Conservation (phyloP, 2,329 filamentous ascomycete genomes). For the Fusarium setosum region DNA sequence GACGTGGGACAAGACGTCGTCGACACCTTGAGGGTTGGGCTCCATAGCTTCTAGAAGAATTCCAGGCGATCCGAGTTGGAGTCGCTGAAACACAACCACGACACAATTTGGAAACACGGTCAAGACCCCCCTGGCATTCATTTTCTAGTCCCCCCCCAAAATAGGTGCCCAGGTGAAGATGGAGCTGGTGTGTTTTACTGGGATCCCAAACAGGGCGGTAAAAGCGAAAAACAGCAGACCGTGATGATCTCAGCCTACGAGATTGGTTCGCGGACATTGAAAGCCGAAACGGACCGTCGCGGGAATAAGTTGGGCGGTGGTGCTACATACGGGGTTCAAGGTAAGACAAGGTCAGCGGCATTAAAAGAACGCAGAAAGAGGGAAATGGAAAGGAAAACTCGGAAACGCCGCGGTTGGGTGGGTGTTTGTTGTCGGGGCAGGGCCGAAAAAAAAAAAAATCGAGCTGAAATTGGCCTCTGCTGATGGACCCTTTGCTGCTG, state of each 20-base stretch:
- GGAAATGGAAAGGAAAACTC: background rate
- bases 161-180: background rate
- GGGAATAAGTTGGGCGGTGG: background rate
- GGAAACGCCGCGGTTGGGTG: slow-evolving; percentile 2
- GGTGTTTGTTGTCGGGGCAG: background rate
- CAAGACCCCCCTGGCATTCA: background rate
- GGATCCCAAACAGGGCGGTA: slow-evolving; percentile 1
- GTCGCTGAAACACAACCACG: slow-evolving; percentile 19
- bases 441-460: background rate
- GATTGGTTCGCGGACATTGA: slow-evolving; percentile 33
- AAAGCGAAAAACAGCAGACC: slow-evolving; percentile 20
- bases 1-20: background rate
- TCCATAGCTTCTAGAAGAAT: slow-evolving; percentile 35
- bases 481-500: background rate
- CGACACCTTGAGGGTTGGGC: background rate
- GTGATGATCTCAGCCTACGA: slow-evolving; percentile 16
- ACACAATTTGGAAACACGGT: slow-evolving; percentile 2
- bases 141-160: too few relatives aligned
- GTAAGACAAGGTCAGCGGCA: background rate
- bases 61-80: slow-evolving; percentile 19
- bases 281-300: slow-evolving; percentile 21
- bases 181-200: background rate
- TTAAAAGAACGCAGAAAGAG: background rate
- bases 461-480: background rate
- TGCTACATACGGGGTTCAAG: background rate